Percentiles rank a stretch among this genome's conserved stretches.
Evolutionary conservation across 192 early-diverging fungal genomes (phyloP).

Genomic region (Mortierella claussenii): DNA sequence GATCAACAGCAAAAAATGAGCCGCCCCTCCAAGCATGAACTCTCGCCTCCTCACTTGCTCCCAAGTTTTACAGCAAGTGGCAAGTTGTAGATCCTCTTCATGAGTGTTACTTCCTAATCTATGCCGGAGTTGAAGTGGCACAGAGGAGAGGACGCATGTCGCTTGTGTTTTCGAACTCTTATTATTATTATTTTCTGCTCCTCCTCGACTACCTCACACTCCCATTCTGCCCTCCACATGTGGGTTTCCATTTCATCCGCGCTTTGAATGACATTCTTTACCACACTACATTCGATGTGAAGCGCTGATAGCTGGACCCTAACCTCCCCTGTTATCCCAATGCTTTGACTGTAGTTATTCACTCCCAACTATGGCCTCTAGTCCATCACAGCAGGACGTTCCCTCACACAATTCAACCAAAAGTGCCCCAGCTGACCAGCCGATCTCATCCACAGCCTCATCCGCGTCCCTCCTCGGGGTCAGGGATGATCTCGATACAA

Average conservation of each 20-base stretch:
- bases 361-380: background rate
- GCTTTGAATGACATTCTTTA: background rate
- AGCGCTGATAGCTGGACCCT: too few relatives aligned
- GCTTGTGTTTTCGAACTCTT: too few relatives aligned
- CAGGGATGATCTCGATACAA: constrained; percentile 21
- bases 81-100: too few relatives aligned
- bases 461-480: background rate
- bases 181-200: too few relatives aligned
- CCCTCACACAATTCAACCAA: background rate
- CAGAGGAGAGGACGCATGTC: background rate
- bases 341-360: too few relatives aligned
- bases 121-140: background rate
- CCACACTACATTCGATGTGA: background rate
- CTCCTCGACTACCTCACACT: background rate
- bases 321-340: background rate
- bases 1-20: background rate
- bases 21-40: background rate
- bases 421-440: background rate
- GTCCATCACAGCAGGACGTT: background rate
- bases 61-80: too few relatives aligned
- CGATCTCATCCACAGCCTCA: background rate
- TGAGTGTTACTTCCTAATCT: background rate
- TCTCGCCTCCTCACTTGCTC: too few relatives aligned
- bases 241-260: background rate
- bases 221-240: background rate